These are phyloP conservation scores for Theobroma grandiflorum DNA, from an alignment of 441 rosid genomes.

Conservation along the genomic window DNA sequence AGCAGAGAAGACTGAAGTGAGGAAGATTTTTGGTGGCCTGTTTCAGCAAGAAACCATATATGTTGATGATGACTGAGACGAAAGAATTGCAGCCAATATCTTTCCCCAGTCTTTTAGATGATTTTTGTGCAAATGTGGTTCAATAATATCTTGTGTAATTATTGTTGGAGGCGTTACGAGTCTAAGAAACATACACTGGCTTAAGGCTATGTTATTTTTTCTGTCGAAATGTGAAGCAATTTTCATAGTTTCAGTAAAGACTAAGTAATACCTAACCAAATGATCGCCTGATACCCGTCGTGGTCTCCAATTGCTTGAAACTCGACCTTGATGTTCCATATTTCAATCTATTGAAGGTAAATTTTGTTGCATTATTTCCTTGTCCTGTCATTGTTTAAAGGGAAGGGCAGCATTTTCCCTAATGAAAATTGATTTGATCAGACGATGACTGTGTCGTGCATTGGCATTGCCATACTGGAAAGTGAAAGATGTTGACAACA, in stretches of 20 bases:
- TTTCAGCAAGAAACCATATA: conserved; percentile 93
- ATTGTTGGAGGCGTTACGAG: not conserved
- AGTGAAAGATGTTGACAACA: not conserved
- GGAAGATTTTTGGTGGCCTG: conserved; percentile 85
- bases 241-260: not conserved
- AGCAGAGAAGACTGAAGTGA: conserved; percentile 63
- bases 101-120: not conserved
- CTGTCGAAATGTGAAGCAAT: not conserved
- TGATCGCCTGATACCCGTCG: not conserved
- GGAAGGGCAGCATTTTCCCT: no score
- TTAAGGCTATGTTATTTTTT: conserved; percentile 1
- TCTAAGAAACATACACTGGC: not conserved
- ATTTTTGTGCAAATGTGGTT: conserved; percentile 23
- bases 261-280: not conserved
- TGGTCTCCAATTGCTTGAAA: not conserved
- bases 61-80: conserved; percentile 76
- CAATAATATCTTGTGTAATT: not conserved
- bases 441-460: not conserved
- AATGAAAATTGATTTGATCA: not conserved
- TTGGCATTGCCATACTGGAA: not conserved
- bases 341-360: no score
- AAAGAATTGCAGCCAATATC: conserved; percentile 17
- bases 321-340: not conserved
- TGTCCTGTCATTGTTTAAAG: no score
- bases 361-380: no score